Conservation (phyloP, 192 early-diverging fungal genomes). For the Rhizoclosmatium globosum region DNA sequence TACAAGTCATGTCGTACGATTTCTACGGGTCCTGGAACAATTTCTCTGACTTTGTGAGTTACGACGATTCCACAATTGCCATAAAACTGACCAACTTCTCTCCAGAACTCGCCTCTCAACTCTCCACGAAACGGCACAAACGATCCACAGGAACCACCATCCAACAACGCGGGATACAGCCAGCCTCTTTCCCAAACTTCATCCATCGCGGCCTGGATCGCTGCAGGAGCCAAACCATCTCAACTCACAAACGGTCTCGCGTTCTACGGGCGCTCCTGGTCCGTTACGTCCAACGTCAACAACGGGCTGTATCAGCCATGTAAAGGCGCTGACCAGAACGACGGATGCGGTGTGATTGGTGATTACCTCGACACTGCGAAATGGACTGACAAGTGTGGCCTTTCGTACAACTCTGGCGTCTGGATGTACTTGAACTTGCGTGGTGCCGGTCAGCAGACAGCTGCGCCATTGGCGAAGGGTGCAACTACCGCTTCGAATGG, state of each 20-base stretch:
- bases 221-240: conserved; percentile 8
- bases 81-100: no score
- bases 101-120: conserved; percentile 27
- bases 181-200: conserved; percentile 11
- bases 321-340: neutral
- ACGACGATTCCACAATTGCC: no score
- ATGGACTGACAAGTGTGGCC: conserved; percentile 13
- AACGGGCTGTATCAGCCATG: conserved; percentile 23
- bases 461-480: conserved; percentile 51
- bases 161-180: conserved; percentile 25
- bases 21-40: conserved; percentile 25
- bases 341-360: conserved; percentile 5
- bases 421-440: conserved; percentile 54
- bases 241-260: conserved; percentile 16
- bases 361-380: conserved; percentile 22
- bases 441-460: conserved; percentile 53
- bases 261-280: conserved; percentile 27
- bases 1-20: conserved; percentile 34
- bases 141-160: conserved; percentile 21
- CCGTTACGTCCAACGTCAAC: conserved; percentile 6
- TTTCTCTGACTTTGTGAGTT: conserved; percentile 23
- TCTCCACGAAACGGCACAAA: conserved; percentile 18
- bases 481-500: conserved; percentile 52
- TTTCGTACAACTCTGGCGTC: conserved; percentile 46
- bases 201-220: neutral